Evolutionary conservation across 75 land plant genomes (phyloP).

Genomic region (Picea sitchensis): DNA sequence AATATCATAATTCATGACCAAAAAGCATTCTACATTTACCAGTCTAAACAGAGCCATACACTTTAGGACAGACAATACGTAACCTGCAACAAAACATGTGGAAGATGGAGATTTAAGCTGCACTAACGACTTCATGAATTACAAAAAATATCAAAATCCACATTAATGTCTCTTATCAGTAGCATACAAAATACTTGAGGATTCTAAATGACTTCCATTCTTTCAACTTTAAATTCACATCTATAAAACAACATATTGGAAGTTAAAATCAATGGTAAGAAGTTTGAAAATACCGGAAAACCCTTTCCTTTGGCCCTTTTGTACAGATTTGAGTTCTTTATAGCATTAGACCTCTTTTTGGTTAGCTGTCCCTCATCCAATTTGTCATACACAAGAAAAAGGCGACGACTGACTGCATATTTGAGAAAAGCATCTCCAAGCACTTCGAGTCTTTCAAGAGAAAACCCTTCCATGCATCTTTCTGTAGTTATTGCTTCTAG

Average conservation of each 20-base stretch:
- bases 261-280: no score
- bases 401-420: slow-evolving; percentile 74
- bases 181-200: no score
- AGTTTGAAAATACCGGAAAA: slow-evolving; percentile 52
- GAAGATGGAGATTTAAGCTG: background rate
- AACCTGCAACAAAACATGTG: background rate
- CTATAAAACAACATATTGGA: no score
- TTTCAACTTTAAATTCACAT: no score
- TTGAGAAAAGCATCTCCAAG: slow-evolving; percentile 97
- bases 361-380: slow-evolving; percentile 87
- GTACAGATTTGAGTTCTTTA: slow-evolving; percentile 70
- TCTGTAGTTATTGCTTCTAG: slow-evolving; percentile 91
- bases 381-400: slow-evolving; percentile 58
- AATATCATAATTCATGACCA: background rate
- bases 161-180: no score
- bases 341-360: slow-evolving; percentile 44
- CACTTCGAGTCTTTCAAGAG: slow-evolving; percentile 84
- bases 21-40: background rate
- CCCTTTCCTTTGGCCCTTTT: slow-evolving; percentile 55
- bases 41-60: background rate
- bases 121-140: background rate
- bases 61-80: background rate
- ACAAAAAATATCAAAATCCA: background rate
- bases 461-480: slow-evolving; percentile 77
- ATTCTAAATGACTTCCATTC: no score